Evolutionary conservation across 371 early-diverging fungal genomes (phyloP), one percentile per base, ranked within the genome.

Genomic region (Sporodiniella umbellata): DNA sequence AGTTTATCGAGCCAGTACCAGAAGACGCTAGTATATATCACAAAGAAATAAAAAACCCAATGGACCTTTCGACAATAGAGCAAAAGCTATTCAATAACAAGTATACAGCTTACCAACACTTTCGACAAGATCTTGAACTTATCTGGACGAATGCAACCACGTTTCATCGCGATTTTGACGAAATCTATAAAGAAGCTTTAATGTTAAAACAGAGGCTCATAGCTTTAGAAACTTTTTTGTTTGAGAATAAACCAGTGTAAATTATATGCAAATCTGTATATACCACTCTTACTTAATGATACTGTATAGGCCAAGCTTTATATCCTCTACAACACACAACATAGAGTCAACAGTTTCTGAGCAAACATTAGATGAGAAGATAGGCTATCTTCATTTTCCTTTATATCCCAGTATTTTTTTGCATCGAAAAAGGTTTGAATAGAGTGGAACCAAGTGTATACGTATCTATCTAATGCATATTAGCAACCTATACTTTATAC

Each of bases 41-140:
- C 47, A 47, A 57, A 23, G 64, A 65, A 33, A 66, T 74, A 24
- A 55, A 60, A 19, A 22, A 56, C 1, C 68, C 75, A 15, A 74
- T 74, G 75, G 75, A 74, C 52, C 58, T 74, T 24, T 51, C 48
- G 12, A 74, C 75, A 0, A 15, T 74, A 43, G 70, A 74, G 23
- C 26, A 46, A 21, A 65, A 61, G 31, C 45, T 74, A 0, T 68
- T 54, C 22, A 33, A 33, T 23, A 57, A 57, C 21, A 58, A 58
- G 31, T 74, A 74, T 25, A 43, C 45, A 38, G 38, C 54, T 0
- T 61, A 53, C 33, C 22, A 50, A 21, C 60, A 60, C 30, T 74
- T 74, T 42, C 58, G 53, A 24, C 35, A 44, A 28, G 75, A 74
- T 60, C 66, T 74, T 22, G 39, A 47, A 26, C 53, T 68, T 42